Conservation (phyloP, 2,329 filamentous ascomycete genomes). For the Aureobasidium mangrovei region DNA sequence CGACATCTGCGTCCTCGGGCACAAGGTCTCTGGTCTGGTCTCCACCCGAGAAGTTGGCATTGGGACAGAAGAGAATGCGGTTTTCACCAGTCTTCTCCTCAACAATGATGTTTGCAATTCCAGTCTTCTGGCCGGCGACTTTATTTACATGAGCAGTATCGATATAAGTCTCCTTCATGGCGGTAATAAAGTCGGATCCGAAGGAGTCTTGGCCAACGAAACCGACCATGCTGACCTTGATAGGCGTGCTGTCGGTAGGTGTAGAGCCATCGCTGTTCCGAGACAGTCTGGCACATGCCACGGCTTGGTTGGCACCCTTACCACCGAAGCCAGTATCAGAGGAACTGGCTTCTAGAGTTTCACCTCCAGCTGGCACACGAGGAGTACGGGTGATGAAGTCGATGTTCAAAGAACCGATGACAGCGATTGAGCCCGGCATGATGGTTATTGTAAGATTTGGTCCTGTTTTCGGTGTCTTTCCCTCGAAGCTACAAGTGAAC, state of each 20-base stretch:
- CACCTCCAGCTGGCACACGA: slow-evolving; percentile 72
- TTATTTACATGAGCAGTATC: slow-evolving; percentile 32
- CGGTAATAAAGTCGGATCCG: slow-evolving; percentile 31
- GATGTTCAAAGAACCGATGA: slow-evolving; percentile 89
- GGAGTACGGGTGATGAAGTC: slow-evolving; percentile 85
- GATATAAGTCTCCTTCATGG: slow-evolving; percentile 37
- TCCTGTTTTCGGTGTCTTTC: too few species aligned
- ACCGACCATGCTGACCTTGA: slow-evolving; percentile 42
- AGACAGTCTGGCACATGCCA: slow-evolving; percentile 70
- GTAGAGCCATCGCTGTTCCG: slow-evolving; percentile 23
- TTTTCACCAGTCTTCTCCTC: slow-evolving; percentile 42
- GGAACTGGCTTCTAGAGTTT: slow-evolving; percentile 72
- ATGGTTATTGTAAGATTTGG: neutral
- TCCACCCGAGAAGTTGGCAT: slow-evolving; percentile 35
- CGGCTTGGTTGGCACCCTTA: slow-evolving; percentile 93
- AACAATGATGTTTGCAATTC: slow-evolving; percentile 41
- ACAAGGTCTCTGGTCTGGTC: slow-evolving; percentile 29
- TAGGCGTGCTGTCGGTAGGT: slow-evolving; percentile 21
- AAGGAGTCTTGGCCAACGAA: slow-evolving; percentile 41
- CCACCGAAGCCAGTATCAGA: slow-evolving; percentile 79
- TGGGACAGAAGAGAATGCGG: slow-evolving; percentile 39
- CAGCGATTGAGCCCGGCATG: slow-evolving; percentile 48
- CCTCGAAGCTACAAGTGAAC: too few species aligned
- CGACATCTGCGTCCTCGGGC: slow-evolving; percentile 33
- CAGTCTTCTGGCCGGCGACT: slow-evolving; percentile 37